Percentiles rank a stretch among this genome's conserved stretches.
Evolutionary conservation across 345 rosid species (phyloP).

Genomic region (Adansonia digitata): DNA sequence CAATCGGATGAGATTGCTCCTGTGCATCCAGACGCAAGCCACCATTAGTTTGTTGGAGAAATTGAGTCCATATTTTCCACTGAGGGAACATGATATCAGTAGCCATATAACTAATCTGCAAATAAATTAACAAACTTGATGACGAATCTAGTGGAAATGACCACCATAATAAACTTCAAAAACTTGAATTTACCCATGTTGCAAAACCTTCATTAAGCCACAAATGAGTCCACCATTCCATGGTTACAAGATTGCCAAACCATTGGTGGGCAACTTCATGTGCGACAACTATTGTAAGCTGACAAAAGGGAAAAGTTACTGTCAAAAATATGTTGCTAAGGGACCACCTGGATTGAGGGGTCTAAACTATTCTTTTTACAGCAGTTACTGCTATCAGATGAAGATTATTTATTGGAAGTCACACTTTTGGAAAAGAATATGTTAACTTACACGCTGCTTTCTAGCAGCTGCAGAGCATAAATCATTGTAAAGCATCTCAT

Average conservation of each 20-base stretch:
- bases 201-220: conserved; percentile 99
- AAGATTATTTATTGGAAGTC: background rate
- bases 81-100: conserved; percentile 86
- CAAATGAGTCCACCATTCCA: conserved; percentile 99
- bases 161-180: conserved; percentile 1
- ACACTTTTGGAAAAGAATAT: background rate
- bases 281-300: conserved; percentile 94
- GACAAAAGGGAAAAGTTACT: conserved; percentile 20
- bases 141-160: background rate
- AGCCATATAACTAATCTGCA: conserved; percentile 93
- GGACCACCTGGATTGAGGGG: background rate
- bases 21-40: conserved; percentile 90
- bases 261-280: conserved; percentile 99
- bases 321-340: background rate
- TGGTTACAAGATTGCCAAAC: conserved; percentile 99
- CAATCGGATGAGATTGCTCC: conserved; percentile 94
- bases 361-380: background rate
- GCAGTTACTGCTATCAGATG: background rate
- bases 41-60: conserved; percentile 73
- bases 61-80: conserved; percentile 98
- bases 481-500: conserved; percentile 81
- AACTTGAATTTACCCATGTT: conserved; percentile 68
- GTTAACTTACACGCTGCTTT: conserved; percentile 75
- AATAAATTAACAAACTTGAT: conserved; percentile 17
- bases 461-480: conserved; percentile 94